phyloP scores from a whole-genome alignment of 257 asterid species.

The Solanum commersonii region DNA sequence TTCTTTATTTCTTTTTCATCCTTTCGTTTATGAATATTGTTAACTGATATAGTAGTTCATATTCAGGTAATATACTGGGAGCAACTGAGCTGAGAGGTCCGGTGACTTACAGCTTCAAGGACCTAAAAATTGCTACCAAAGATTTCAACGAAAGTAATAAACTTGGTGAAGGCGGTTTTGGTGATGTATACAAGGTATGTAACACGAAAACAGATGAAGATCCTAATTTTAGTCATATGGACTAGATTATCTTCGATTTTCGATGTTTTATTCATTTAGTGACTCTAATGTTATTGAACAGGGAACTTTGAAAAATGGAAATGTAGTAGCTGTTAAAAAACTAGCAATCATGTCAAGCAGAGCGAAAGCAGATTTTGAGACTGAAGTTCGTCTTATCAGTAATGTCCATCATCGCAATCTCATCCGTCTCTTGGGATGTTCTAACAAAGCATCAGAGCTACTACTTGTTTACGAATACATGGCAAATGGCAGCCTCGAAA shows the following conservation, averaged over 20 bases:
- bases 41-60: neutral
- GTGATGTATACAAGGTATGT: conserved; percentile 66
- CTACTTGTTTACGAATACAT: conserved; percentile 68
- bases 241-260: neutral
- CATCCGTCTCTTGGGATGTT: conserved; percentile 69
- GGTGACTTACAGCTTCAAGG: conserved; percentile 40
- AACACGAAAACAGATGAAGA: neutral
- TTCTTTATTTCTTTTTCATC: neutral
- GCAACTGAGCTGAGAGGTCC: conserved; percentile 83
- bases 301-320: conserved; percentile 71
- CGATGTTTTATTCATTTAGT: neutral
- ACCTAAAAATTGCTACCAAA: conserved; percentile 52
- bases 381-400: conserved; percentile 71
- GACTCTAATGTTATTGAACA: conserved; percentile 6
- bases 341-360: conserved; percentile 35
- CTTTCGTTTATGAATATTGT: neutral
- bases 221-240: neutral
- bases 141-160: conserved; percentile 58
- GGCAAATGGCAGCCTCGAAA: conserved; percentile 78
- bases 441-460: conserved; percentile 53
- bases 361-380: conserved; percentile 64
- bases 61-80: conserved; percentile 50
- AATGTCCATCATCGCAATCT: conserved; percentile 92
- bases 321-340: conserved; percentile 65
- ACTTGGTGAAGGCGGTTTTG: conserved; percentile 80